These are phyloP conservation scores for Malania oleifera DNA, from an alignment of 164 flowering plant species.

Conservation along the genomic window DNA sequence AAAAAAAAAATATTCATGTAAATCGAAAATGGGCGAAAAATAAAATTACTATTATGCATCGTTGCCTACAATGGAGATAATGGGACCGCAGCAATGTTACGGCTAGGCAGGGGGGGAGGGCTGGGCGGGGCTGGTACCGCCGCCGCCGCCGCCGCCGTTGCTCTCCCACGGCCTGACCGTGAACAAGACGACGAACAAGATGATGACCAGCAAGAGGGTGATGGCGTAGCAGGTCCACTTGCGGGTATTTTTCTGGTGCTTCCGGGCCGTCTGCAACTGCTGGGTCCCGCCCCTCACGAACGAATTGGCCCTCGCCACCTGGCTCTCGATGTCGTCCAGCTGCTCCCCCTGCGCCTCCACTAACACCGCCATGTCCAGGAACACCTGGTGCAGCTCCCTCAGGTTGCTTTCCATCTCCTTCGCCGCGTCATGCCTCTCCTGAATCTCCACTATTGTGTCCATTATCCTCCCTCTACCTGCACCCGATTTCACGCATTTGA, in stretches of 20 bases:
- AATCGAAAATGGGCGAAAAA: no score
- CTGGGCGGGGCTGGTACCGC: not conserved
- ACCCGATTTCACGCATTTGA: not conserved
- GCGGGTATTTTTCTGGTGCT: slow-evolving; percentile 40
- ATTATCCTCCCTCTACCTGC: slow-evolving; percentile 38
- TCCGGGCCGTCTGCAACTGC: slow-evolving; percentile 30
- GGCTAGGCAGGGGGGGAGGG: slow-evolving; percentile 3
- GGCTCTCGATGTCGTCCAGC: slow-evolving; percentile 61
- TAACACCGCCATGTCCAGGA: slow-evolving; percentile 61
- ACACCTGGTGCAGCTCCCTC: slow-evolving; percentile 58
- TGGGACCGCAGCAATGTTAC: no score
- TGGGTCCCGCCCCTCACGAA: slow-evolving; percentile 35
- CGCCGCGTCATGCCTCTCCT: slow-evolving; percentile 62
- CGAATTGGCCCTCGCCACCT: slow-evolving; percentile 43
- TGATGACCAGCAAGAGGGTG: slow-evolving; percentile 31
- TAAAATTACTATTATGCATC: no score
- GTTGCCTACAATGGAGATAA: no score
- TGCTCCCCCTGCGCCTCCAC: slow-evolving; percentile 55
- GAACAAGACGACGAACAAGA: slow-evolving; percentile 39
- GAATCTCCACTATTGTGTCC: slow-evolving; percentile 57
- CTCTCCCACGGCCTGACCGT: slow-evolving; percentile 32
- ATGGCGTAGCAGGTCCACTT: slow-evolving; percentile 45
- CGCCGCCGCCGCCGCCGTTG: slow-evolving; percentile 10
- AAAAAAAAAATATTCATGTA: no score
- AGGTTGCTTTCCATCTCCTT: slow-evolving; percentile 57